Conservation (phyloP, 108 stramenopile genomes). For the Cyclostephanos tholiformis region DNA sequence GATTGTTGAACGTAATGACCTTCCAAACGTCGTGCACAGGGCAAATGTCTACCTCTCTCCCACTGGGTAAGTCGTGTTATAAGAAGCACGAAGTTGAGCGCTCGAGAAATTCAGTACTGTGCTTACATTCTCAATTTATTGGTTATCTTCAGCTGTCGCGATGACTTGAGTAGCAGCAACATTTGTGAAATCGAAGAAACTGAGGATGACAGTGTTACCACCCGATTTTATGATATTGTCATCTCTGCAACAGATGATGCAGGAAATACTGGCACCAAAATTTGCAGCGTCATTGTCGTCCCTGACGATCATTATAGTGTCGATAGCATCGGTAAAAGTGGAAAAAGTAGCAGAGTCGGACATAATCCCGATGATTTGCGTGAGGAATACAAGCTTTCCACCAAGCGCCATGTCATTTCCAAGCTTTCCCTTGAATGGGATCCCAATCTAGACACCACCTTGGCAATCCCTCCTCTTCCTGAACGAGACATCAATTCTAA, state of each 20-base stretch:
- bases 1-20: background rate
- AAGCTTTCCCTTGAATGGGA: conserved; percentile 10
- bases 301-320: conserved; percentile 19
- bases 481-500: background rate
- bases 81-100: too few species aligned
- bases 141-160: conserved; percentile 1
- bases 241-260: conserved; percentile 19
- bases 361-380: conserved; percentile 26
- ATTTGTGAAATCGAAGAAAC: background rate
- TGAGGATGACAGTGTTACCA: background rate
- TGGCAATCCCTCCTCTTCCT: background rate
- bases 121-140: background rate
- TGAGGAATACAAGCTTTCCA: conserved; percentile 13
- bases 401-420: conserved; percentile 3
- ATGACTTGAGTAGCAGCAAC: background rate
- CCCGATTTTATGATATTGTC: conserved; percentile 25
- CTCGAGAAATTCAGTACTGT: too few species aligned
- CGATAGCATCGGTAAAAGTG: conserved; percentile 1
- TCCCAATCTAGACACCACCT: conserved; percentile 8
- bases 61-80: too few species aligned
- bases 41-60: background rate
- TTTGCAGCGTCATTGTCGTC: conserved; percentile 29
- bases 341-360: background rate
- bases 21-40: background rate
- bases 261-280: conserved; percentile 20